Percentiles rank a stretch among this genome's conserved stretches.
Evolutionary conservation across 1,139 yeast species (phyloP).

Genomic region (Geotrichum phurueaensis): DNA sequence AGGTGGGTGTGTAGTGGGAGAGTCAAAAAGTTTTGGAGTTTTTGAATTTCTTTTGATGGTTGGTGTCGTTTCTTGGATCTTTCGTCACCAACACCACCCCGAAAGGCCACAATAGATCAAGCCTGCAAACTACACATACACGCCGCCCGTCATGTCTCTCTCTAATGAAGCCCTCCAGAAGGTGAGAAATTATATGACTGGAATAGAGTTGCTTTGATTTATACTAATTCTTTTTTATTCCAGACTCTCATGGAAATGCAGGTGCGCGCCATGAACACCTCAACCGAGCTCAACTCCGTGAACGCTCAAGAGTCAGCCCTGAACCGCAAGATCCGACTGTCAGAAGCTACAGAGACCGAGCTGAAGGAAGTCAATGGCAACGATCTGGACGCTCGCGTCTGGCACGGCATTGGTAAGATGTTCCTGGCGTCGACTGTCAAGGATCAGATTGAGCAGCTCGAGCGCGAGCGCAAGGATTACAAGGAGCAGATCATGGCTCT

Average conservation of each 20-base stretch:
- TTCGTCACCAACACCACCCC: neutral
- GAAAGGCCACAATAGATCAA: neutral
- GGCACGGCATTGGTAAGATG: conserved; percentile 84
- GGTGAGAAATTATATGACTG: conserved; percentile 25
- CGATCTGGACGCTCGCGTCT: conserved; percentile 45
- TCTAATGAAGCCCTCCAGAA: conserved; percentile 49
- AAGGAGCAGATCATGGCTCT: conserved; percentile 57
- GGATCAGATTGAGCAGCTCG: conserved; percentile 46
- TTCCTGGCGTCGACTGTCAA: conserved; percentile 37
- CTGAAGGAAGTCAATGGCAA: conserved; percentile 42
- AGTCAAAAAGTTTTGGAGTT: neutral
- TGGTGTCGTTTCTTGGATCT: neutral
- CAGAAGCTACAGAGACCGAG: conserved; percentile 52
- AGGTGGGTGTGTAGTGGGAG: neutral
- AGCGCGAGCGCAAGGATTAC: conserved; percentile 48
- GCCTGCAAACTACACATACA: neutral
- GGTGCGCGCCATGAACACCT: conserved; percentile 44
- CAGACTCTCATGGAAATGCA: conserved; percentile 53
- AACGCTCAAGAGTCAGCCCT: conserved; percentile 52
- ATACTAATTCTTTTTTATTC: conserved; percentile 16
- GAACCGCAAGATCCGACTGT: conserved; percentile 52
- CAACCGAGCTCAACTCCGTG: conserved; percentile 56
- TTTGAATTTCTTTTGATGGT: neutral
- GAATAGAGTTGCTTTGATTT: conserved; percentile 16
- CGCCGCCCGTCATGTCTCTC: conserved; percentile 35